Base-by-base conservation (phyloP, 768 basidiomycete species). In the Kwoniella sp. region DNA sequence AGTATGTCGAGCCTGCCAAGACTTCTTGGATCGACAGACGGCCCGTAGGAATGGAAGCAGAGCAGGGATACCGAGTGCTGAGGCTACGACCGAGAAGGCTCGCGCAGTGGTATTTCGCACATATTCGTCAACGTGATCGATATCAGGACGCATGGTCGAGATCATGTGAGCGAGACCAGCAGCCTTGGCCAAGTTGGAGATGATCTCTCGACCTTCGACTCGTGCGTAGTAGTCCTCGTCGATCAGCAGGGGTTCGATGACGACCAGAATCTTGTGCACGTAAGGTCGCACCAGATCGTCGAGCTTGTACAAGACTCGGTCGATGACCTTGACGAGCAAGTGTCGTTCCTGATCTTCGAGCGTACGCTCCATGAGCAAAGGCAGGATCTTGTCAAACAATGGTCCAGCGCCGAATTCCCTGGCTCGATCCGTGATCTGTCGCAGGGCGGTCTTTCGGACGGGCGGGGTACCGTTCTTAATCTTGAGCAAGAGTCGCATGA, bases 121-220 rank as follows among this genome's bases (percentile, higher is more conserved):
- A 61, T 99, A 98, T 76, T 99, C 95, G 70, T 99, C 93, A 37
- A 95, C 91, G 65, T 98, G 93, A 75, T 99, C 93, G 57, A 98
- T 98, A 79, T 99, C 93, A 3, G 95, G 93, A 63, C 93, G 87
- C 93, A 99, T 98, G 17, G 93, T 99, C 29, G 95, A 99, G 66
- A 99, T 99, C 95, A 99, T 98, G 77, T 99, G 95, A 2, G 95
- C 93, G 22, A 99, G 85, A 76, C 95, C 95, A 26, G 92, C 93
- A 10, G 95, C 95, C 76, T 98, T 99, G 25, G 95, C 93, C 34
- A 98, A 79, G 75, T 98, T 99, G 65, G 89, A 93, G 63, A 98
- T 99, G 73, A 99, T 98, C 78, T 99, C 95, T 28, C 93, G 89
- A 60, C 95, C 95, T 77, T 98, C 95, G 36, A 96, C 91, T 74